Conservation (phyloP, 2,329 filamentous ascomycete genomes). For the Phialemoniopsis sp. region DNA sequence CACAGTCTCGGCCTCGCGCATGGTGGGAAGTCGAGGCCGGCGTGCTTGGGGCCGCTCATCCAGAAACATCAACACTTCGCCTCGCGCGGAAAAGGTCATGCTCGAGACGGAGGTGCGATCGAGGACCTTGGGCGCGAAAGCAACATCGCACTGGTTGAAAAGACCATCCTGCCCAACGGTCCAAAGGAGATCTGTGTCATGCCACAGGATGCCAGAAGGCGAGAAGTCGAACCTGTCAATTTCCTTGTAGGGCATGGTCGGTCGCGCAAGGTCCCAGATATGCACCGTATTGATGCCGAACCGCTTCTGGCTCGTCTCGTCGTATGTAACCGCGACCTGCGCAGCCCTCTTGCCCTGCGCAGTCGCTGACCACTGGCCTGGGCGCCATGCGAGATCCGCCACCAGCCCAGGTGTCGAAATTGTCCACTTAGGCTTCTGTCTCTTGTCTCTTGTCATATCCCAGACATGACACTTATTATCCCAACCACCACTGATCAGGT, state of each 20-base stretch:
- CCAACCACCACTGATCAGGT: conserved; percentile 58
- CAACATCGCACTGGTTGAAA: conserved; percentile 62
- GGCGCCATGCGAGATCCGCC: conserved; percentile 57
- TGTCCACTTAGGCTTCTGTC: conserved; percentile 60
- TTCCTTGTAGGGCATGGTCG: conserved; percentile 63
- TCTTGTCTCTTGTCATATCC: conserved; percentile 60
- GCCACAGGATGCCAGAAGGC: conserved; percentile 58
- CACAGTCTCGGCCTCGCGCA: conserved; percentile 22
- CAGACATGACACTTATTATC: conserved; percentile 62
- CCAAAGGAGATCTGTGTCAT: conserved; percentile 62
- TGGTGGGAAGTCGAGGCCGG: conserved; percentile 33
- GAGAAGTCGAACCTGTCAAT: conserved; percentile 56
- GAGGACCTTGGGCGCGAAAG: conserved; percentile 58
- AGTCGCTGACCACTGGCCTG: conserved; percentile 61
- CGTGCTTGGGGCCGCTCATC: conserved; percentile 49
- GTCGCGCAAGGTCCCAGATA: conserved; percentile 65
- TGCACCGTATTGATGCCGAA: conserved; percentile 57
- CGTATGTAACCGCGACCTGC: conserved; percentile 59
- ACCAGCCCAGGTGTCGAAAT: conserved; percentile 59
- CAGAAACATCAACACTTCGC: conserved; percentile 58
- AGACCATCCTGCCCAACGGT: conserved; percentile 58
- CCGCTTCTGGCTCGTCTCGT: conserved; percentile 48
- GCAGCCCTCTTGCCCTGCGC: conserved; percentile 55
- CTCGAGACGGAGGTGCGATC: conserved; percentile 59
- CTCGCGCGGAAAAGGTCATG: conserved; percentile 55